Base-by-base conservation (phyloP, 2,329 filamentous ascomycete genomes). In the Neocatenulostroma microsporum region DNA sequence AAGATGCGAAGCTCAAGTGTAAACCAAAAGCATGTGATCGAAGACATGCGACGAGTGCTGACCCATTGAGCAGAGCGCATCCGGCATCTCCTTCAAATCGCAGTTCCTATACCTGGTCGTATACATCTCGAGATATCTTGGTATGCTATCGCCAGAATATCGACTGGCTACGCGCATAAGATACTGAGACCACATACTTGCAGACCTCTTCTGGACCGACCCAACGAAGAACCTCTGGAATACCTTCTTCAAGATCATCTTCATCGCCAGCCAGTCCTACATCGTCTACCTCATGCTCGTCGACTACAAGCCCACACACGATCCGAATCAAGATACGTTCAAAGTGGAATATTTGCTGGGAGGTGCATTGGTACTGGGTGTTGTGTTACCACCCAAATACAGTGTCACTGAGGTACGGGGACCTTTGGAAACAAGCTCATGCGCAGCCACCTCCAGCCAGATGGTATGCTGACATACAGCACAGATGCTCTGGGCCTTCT, bases 281-380 rank as follows among this genome's bases (percentile, higher is more conserved):
- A 94, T 88, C 55, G 79, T 98, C 62, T 96, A 95, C 69, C 78
- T 96, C 51, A 98, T 98, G 91, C 82, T 91, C 45, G 93, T 86
- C 53, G 84, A 89, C 55, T 98, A 91, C 76, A 94, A 93, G 66
- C 89, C 91, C 18, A 96, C 91, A 21, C 89, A 94, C 67, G 91
- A 98, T 58, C 86, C 89, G 37, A 94, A 94, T 59, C 78, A 93
- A 60, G 91, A 98, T 61, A 98, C 91, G 3, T 96, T 98, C 73
- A 87, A 88, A 51, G 85, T 96, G 30, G 84, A 94, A 63, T 98
- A 96, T 66, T 74, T 98, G 30, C 74, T 96, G 19, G 87, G 76
- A 29, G 85, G 82, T 37, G 84, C 86, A 43, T 78, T 80, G 11
- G 68, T 88, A 17, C 69, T 96, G 34, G 89, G 82, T 29, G 55